These are phyloP conservation scores for Tuber calosporum DNA, from an alignment of 495 filamentous ascomycete genomes.

Conservation along the genomic window DNA sequence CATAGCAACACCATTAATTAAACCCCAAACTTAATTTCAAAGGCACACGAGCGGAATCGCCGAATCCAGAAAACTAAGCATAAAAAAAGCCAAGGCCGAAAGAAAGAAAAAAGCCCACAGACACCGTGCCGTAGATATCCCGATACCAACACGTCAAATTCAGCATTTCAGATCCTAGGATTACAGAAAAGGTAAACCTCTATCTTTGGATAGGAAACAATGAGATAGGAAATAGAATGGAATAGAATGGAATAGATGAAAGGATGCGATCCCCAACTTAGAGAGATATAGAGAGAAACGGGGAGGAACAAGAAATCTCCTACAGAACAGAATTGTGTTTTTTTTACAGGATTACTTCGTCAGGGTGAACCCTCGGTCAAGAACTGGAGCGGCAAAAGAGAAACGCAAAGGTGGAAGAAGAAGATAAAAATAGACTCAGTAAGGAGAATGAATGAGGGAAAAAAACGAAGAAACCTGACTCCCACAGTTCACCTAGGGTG, in stretches of 20 bases:
- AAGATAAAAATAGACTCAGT: neutral
- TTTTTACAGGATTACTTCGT: conserved; percentile 8
- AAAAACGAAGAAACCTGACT: conserved; percentile 10
- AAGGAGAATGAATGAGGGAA: neutral
- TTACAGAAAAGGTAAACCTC: conserved; percentile 5
- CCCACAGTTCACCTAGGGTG: conserved; percentile 4
- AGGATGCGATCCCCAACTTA: neutral
- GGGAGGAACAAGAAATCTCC: neutral
- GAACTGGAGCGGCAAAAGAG: neutral
- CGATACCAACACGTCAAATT: neutral
- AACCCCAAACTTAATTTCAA: neutral
- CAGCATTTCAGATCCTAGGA: neutral
- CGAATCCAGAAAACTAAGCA: neutral
- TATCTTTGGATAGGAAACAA: neutral
- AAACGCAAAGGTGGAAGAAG: neutral
- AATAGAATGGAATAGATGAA: neutral
- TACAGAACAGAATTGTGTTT: neutral
- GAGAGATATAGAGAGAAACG: neutral
- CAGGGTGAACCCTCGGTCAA: neutral
- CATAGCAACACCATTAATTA: neutral
- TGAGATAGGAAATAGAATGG: neutral
- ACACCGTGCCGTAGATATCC: neutral
- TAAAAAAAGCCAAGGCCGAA: neutral
- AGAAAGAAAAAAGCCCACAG: neutral
- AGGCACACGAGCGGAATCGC: neutral